A percentile compares a stretch with the other conserved stretches of the same genome.
phyloP scores from a whole-genome alignment of 1,284 basidiomycete genomes.

The Fistulinella cinereoalba region DNA sequence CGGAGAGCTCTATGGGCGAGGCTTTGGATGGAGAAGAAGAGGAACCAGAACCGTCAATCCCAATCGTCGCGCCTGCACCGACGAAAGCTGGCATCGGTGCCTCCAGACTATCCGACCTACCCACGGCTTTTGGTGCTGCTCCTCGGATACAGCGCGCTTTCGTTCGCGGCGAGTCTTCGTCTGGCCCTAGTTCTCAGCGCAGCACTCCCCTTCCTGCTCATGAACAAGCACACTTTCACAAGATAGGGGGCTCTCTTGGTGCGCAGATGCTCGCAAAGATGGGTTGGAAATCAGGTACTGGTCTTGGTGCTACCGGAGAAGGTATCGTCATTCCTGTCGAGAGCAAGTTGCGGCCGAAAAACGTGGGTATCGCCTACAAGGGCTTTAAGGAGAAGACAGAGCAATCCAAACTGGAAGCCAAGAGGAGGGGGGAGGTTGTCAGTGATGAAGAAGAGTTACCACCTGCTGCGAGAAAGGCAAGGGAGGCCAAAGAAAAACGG shows the following conservation, averaged over 20 bases:
- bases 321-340: slow-evolving; percentile 91
- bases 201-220: slow-evolving; percentile 54
- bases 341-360: slow-evolving; percentile 76
- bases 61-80: slow-evolving; percentile 30
- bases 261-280: slow-evolving; percentile 89
- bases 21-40: slow-evolving; percentile 45
- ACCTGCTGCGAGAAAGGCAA: slow-evolving; percentile 47
- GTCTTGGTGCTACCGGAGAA: slow-evolving; percentile 75
- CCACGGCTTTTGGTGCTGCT: slow-evolving; percentile 44
- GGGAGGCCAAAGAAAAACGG: slow-evolving; percentile 54
- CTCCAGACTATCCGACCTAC: slow-evolving; percentile 29
- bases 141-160: slow-evolving; percentile 51
- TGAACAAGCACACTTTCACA: slow-evolving; percentile 78
- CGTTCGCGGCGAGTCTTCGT: slow-evolving; percentile 47
- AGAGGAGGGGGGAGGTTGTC: slow-evolving; percentile 66
- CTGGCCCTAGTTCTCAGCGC: slow-evolving; percentile 41
- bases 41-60: slow-evolving; percentile 33
- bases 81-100: slow-evolving; percentile 22
- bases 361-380: slow-evolving; percentile 83
- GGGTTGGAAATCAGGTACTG: slow-evolving; percentile 87
- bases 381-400: slow-evolving; percentile 88
- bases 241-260: slow-evolving; percentile 74
- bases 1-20: slow-evolving; percentile 37
- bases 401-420: slow-evolving; percentile 83
- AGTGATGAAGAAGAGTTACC: slow-evolving; percentile 71